These are phyloP conservation scores for Paulownia fortunei DNA, from an alignment of 257 asterid species.

Conservation along the genomic window DNA sequence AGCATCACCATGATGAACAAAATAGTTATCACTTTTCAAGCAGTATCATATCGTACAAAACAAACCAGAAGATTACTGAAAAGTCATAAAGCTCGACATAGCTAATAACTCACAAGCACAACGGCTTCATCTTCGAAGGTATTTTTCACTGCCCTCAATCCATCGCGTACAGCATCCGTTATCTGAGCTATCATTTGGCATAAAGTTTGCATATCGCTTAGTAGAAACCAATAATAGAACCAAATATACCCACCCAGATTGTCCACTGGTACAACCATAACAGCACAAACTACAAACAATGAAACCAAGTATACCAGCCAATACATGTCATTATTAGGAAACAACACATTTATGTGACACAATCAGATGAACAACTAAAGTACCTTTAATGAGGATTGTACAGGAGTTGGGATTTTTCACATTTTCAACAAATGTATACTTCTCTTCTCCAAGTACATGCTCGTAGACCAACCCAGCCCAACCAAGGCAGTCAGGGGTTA, in stretches of 20 bases:
- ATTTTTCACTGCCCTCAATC: constrained; percentile 76
- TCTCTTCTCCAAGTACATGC: constrained; percentile 84
- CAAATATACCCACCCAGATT: not conserved
- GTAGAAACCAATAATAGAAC: not conserved
- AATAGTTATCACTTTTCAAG: not conserved
- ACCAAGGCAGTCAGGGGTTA: constrained; percentile 75
- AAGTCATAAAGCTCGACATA: not conserved
- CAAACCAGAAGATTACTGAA: not conserved
- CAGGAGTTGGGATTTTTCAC: constrained; percentile 83
- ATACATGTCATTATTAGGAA: not conserved
- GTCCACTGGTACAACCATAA: not conserved
- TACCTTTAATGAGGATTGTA: constrained; percentile 83
- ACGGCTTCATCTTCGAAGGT: constrained; percentile 82
- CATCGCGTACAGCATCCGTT: constrained; percentile 88
- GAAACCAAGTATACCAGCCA: not conserved
- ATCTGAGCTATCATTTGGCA: constrained; percentile 85
- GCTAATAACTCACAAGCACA: constrained; percentile 51
- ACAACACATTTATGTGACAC: not conserved
- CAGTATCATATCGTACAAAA: not conserved
- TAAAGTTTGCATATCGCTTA: not conserved
- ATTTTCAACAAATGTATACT: constrained; percentile 79
- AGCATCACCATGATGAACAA: not conserved
- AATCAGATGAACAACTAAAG: constrained; percentile 4
- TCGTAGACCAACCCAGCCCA: constrained; percentile 89
- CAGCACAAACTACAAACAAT: not conserved